Base-by-base conservation (phyloP, 345 rosid species). In the Murraya paniculata region DNA sequence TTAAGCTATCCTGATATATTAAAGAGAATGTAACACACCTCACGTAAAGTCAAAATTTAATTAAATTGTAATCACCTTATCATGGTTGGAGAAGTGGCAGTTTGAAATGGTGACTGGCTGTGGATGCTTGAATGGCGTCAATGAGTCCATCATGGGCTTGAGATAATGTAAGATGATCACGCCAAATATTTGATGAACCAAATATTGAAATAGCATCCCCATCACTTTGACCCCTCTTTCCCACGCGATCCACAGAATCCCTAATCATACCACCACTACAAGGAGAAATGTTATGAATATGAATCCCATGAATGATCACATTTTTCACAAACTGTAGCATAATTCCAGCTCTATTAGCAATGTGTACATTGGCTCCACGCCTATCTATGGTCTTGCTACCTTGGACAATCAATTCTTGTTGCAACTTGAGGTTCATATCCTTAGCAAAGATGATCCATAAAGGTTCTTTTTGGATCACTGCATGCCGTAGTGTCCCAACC, bases 401-500 rank as follows among this genome's bases (percentile, higher is more conserved):
- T 0, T 81, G 0, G 77, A 28, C 50, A 95, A 91, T 76, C 18
- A 95, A 79, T 77, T 95, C 96, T 68, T 92, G 87, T 56, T 66
- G 64, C 31, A 93, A 86, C 73, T 71, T 89, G 56, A 95, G 93
- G 70, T 85, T 6, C 98, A 95, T 92, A 82, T 88, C 73, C 4
- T 61, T 74, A 5, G 85, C 87, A 41, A 95, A 95, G 55, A 82
- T 83, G 85, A 95, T 95, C 97, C 98, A 95, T 57, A 95, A 88
- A 0, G 98, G 98, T 77, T 78, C 85, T 18, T 84, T 81, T 72
- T 89, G 86, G 75, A 89, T 88, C 81, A 88, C 98, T 0, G 91
- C 98, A n/a, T 91, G 83, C 16, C 98, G 90, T 38, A 95, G 83
- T 3, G 98, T 93, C 75, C 98, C 98, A 1, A 84, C 88, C 62